phyloP scores from a whole-genome alignment of 2,329 filamentous ascomycete species.

The Arthrobotrys entomopaga region DNA sequence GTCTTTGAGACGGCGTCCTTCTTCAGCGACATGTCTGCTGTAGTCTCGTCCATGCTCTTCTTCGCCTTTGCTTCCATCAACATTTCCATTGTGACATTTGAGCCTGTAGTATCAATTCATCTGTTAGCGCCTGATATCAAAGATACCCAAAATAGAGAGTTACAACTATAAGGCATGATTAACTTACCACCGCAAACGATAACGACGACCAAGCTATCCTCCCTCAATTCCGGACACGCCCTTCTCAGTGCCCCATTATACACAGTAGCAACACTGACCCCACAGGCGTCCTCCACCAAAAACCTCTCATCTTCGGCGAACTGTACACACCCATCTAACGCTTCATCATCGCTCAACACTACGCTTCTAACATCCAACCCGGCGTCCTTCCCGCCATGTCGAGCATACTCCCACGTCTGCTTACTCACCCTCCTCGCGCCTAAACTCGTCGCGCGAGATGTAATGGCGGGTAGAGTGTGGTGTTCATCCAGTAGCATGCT shows the following conservation, averaged over 20 bases:
- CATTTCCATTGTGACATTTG: constrained; percentile 72
- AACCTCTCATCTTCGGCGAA: constrained; percentile 84
- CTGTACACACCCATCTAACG: constrained; percentile 77
- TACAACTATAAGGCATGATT: not conserved
- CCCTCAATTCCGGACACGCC: constrained; percentile 71
- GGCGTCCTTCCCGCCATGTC: constrained; percentile 62
- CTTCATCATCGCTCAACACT: constrained; percentile 79
- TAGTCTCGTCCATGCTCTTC: constrained; percentile 29
- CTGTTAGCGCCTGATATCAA: constrained; percentile 31
- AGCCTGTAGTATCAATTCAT: constrained; percentile 64
- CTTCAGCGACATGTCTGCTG: not conserved
- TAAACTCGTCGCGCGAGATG: constrained; percentile 77
- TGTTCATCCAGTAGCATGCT: constrained; percentile 69
- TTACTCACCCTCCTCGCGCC: constrained; percentile 78
- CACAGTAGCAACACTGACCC: constrained; percentile 77
- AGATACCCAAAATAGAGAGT: not conserved
- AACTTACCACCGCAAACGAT: constrained; percentile 77
- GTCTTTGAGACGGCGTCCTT: not conserved
- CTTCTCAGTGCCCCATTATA: constrained; percentile 73
- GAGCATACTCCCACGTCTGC: constrained; percentile 73
- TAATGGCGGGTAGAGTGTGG: constrained; percentile 75
- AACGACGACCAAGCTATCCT: constrained; percentile 78
- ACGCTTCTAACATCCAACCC: constrained; percentile 68
- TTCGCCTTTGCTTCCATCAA: constrained; percentile 63
- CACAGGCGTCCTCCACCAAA: constrained; percentile 85